Base-by-base conservation (phyloP, 805 yeast species). In the Ogataea minuta region DNA sequence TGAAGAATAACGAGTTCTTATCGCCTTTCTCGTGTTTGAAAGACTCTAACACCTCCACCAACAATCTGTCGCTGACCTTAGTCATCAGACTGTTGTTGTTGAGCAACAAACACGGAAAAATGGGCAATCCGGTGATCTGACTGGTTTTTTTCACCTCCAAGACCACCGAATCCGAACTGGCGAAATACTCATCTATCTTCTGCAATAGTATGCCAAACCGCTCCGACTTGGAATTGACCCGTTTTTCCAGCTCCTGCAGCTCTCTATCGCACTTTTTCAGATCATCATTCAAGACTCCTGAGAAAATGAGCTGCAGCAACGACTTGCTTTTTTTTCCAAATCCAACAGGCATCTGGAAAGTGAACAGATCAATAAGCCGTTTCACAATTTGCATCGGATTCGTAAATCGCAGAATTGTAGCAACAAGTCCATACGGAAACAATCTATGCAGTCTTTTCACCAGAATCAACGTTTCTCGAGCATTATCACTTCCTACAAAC, bases 361-460 rank as follows among this genome's bases (percentile, higher is more conserved):
- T 76, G 49, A 91, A 78, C 43, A 91, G 59, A 52, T 88, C 96
- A 24, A 90, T 74, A 58, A 91, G 65, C 15, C 81, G 77, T 45
- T 89, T 84, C 66, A 87, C 78, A 19, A 91, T 79, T 28, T 82
- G 76, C 63, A 89, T 77, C 2, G 99, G 98, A 55, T 91, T 91
- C 0, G 98, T 87, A 44, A 83, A 78, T 54, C 79, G 74, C 54
- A 93, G 62, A 15, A 91, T 83, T 14, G 86, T 85, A 29, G 81
- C 80, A 60, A 90, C 76, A 24, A 91, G 57, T 2, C 74, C 65
- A 59, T 91, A 93, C 0, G 98, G 99, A 65, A 91, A 77, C 43
- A 87, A 55, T 23, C 71, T 64, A 63, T 91, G 96, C 27, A 93
- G 64, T 41, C 81, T 76, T 47, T 78, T 77, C 23, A 84, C 66